Conservation (phyloP, 495 filamentous ascomycete genomes). For the Tirmania nivea region DNA sequence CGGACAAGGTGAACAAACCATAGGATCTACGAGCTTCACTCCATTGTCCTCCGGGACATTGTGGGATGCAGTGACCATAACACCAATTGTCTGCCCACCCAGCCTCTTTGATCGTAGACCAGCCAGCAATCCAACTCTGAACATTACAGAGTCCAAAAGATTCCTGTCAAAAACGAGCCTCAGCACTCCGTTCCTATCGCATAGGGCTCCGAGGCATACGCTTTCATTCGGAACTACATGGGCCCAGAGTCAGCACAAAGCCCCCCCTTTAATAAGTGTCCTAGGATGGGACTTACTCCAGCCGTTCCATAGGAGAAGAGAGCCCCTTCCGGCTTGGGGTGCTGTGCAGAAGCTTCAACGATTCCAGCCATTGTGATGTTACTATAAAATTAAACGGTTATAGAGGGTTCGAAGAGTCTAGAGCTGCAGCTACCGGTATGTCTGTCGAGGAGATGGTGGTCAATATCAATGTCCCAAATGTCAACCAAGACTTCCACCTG, state of each 20-base stretch:
- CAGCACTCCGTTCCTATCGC: neutral
- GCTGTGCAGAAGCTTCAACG: conserved; percentile 38
- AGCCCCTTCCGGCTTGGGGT: conserved; percentile 43
- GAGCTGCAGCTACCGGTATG: too few relatives aligned
- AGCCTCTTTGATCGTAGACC: conserved; percentile 78
- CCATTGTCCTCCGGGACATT: conserved; percentile 95
- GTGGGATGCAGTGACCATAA: conserved; percentile 98
- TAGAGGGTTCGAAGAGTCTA: too few relatives aligned
- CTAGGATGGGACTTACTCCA: conserved; percentile 36
- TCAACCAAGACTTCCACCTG: too few relatives aligned
- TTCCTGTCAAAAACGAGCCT: conserved; percentile 27
- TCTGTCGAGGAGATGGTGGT: too few relatives aligned
- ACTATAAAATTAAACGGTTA: too few relatives aligned
- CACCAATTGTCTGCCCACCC: conserved; percentile 72
- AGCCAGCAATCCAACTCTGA: conserved; percentile 72
- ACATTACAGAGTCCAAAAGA: conserved; percentile 73
- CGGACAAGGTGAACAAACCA: conserved; percentile 29
- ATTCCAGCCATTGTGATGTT: conserved; percentile 23
- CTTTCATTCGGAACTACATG: conserved; percentile 54
- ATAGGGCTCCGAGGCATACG: conserved; percentile 31
- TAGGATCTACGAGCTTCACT: conserved; percentile 92
- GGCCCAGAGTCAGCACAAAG: conserved; percentile 10
- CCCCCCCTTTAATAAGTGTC: conserved; percentile 3
- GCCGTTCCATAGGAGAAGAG: conserved; percentile 88
- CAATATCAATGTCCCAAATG: too few relatives aligned